These are phyloP conservation scores for Chrysanthemum seticuspe DNA, from an alignment of 129 eudicot genomes.

Conservation along the genomic window DNA sequence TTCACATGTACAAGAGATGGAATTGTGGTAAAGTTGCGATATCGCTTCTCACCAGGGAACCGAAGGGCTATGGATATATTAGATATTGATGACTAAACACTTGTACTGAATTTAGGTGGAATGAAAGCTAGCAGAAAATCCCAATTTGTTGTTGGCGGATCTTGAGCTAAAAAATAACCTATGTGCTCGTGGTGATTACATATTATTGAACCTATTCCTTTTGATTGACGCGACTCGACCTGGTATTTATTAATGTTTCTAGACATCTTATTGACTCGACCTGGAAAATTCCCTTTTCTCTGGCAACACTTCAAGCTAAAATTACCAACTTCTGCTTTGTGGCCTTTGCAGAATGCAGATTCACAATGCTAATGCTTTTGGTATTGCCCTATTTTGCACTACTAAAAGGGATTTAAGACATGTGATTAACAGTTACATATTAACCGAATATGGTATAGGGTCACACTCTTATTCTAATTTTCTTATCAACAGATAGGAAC, in stretches of 20 bases:
- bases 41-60: neutral
- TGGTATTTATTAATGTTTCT: neutral
- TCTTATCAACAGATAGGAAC: neutral
- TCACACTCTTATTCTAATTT: neutral
- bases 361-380: neutral
- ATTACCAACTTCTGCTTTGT: neutral
- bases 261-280: neutral
- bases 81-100: neutral
- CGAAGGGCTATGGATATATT: neutral
- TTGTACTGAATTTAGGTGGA: neutral
- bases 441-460: neutral
- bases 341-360: neutral
- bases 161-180: neutral
- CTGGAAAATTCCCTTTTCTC: neutral
- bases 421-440: neutral
- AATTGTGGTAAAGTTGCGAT: neutral
- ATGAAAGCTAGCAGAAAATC: neutral
- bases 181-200: neutral
- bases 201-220: neutral
- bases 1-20: neutral
- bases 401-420: constrained; percentile 15
- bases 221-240: neutral
- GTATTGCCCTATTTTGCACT: neutral
- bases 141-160: neutral
- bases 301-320: constrained; percentile 1